Base-by-base conservation (phyloP, 352 stramenopile species). In the Phytophthora chlamydospora region DNA sequence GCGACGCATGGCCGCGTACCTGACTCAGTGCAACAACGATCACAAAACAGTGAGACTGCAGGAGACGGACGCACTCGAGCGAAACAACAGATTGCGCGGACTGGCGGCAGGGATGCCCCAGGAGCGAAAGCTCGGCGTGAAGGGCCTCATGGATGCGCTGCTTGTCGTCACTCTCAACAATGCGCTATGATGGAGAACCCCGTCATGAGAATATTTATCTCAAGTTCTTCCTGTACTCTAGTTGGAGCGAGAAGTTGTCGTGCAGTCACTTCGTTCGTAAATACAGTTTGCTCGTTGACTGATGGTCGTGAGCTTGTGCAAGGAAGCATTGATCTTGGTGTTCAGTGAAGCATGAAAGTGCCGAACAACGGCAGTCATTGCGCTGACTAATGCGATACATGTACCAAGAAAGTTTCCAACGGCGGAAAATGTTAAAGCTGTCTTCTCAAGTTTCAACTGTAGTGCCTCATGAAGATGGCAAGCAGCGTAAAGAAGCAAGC, bases 91-190 rank as follows among this genome's bases (percentile, higher is more conserved):
- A 49, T 24, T 68, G 53, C 53, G 65, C 35, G 65, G 59, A 12
- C 35, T 69, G 19, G 52, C 65, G 1, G 46, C 32, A n/a, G 51
- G 46, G 12, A 34, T 17, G 9, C 44, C 40, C 8, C 52, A 60
- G 34, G 29, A 13, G 12, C 38, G 44, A 11, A 56, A 54, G 19
- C 60, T 70, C 35, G 58, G 54, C 24, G 44, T 74, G 32, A 67
- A 69, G n/a, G 66, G 66, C 2, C 33, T 74, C 1, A 43, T 74
- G 66, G 66, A 70, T 35, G 66, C 66, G 4, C 39, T 74, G 8
- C 54, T 74, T 24, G 54, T 74, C 9, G 42, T 74, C 19, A 70
- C 66, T 35, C 55, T 74, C 4, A 74, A 70, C 50, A 61, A 74
- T 17, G 60, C 41, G 13, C 27, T 70, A 27, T 74, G 47, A 52